phyloP scores from a whole-genome alignment of 108 stramenopile species.

The Cyclotella cryptica region DNA sequence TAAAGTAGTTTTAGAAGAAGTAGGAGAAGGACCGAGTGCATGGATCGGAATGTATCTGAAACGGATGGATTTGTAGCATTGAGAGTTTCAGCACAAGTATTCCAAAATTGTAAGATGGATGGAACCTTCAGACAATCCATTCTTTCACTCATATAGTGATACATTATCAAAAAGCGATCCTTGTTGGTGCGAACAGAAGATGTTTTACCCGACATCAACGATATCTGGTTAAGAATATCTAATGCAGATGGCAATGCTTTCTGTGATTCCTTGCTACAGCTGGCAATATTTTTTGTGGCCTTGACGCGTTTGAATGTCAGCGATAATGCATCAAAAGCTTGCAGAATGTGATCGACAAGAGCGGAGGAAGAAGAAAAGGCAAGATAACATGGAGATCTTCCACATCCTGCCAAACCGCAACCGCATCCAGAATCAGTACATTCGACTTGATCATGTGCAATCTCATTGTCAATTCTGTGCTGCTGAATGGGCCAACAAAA shows the following conservation, averaged over 20 bases:
- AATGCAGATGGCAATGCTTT: conserved; percentile 18
- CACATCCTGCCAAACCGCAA: conserved; percentile 52
- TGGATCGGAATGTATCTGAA: conserved; percentile 1
- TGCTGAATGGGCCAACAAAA: not conserved
- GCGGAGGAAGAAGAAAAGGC: conserved; percentile 32
- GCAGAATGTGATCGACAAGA: conserved; percentile 20
- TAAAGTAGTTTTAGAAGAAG: conserved; percentile 63
- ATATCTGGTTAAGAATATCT: conserved; percentile 42
- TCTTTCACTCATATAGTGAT: conserved; percentile 21
- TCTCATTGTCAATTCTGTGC: not conserved
- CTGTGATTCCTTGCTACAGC: not conserved
- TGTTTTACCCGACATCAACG: conserved; percentile 24
- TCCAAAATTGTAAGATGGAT: conserved; percentile 51
- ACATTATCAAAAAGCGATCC: conserved; percentile 15
- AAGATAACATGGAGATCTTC: conserved; percentile 45
- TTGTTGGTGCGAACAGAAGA: not conserved
- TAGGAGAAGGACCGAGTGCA: conserved; percentile 46
- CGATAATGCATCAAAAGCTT: conserved; percentile 22
- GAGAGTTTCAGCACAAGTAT: not conserved
- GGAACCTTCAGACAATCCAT: conserved; percentile 23
- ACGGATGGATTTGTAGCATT: not conserved
- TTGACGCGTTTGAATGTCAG: not conserved
- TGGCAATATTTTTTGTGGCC: not conserved
- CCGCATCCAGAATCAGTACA: conserved; percentile 37
- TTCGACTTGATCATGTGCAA: not conserved